These are phyloP conservation scores for Corchorus capsularis DNA, from an alignment of 345 rosid genomes.

Conservation along the genomic window DNA sequence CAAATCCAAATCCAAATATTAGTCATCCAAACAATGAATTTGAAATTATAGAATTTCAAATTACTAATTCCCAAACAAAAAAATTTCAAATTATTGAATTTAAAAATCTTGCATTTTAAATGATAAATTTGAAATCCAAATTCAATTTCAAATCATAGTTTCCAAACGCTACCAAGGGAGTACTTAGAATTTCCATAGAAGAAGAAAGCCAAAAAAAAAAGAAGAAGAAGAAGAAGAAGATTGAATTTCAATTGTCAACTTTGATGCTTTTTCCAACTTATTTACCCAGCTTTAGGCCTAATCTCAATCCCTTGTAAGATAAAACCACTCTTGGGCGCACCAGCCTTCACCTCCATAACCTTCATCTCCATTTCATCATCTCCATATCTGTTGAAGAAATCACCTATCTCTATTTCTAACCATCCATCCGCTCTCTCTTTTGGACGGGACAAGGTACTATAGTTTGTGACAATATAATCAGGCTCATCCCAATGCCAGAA, in stretches of 20 bases:
- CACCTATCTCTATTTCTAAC: conserved; percentile 37
- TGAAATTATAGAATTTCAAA: too few relatives aligned
- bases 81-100: too few relatives aligned
- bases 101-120: too few relatives aligned
- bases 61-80: too few relatives aligned
- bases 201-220: too few relatives aligned
- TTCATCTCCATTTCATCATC: conserved; percentile 27
- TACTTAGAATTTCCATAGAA: too few relatives aligned
- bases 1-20: too few relatives aligned
- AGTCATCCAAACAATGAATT: too few relatives aligned
- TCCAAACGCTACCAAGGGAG: too few relatives aligned
- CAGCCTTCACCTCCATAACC: conserved; percentile 13
- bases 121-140: too few relatives aligned
- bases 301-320: conserved; percentile 45
- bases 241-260: not conserved
- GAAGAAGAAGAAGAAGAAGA: not conserved
- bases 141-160: too few relatives aligned
- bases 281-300: conserved; percentile 28
- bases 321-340: conserved; percentile 25
- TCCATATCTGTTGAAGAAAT: conserved; percentile 25
- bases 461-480: not conserved
- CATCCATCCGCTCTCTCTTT: conserved; percentile 37
- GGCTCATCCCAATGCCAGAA: conserved; percentile 1
- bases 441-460: not conserved
- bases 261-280: not conserved